Base-by-base conservation (phyloP, 2,329 filamentous ascomycete species). In the Geosmithia flava region DNA sequence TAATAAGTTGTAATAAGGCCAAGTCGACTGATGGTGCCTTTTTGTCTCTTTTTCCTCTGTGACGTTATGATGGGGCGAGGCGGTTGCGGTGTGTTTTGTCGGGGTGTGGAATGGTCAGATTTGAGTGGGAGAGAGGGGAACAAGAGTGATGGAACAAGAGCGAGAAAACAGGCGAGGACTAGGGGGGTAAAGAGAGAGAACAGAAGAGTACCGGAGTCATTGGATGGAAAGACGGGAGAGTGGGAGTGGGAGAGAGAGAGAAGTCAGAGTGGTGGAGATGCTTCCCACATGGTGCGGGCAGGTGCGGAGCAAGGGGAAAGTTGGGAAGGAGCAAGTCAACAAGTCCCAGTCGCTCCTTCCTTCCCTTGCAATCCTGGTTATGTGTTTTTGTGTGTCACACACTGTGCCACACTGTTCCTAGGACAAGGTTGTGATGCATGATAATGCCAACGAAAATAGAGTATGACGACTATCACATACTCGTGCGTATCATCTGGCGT, bases 231-330 rank as follows among this genome's bases (percentile, higher is more conserved):
- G 11, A 13, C 27, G 43, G 27, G 23, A 43, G 20, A 44, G 41
- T 48, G 19, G 39, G 20, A 41, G 46, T 39, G n/a, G 17, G 20
- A 42, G n/a, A n/a, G n/a, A 16, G n/a, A 3, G 41, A 23, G 16
- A 23, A 16, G 7, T 44, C 33, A 40, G 47, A 47, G 42, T 48
- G 45, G 39, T 37, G 17, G 46, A 53, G 45, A 37, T 11, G 33
- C 33, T 37, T 37, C 33, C 15, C 33, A 37, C 33, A 37, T 37
- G 33, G 33, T 37, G 33, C 11, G 33, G 33, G 11, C 33, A 37
- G 33, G 33, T 37, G 33, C 33, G 15, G 33, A 16, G 33, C 33
- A 37, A 16, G 33, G 10, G 33, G 11, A 37, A 37, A 37, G 6
- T 16, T 13, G 11, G 33, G 33, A 16, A 11, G 33, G 33, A 16